Conservation (phyloP, 192 early-diverging fungal genomes). For the Rhizoclosmatium globosum region DNA sequence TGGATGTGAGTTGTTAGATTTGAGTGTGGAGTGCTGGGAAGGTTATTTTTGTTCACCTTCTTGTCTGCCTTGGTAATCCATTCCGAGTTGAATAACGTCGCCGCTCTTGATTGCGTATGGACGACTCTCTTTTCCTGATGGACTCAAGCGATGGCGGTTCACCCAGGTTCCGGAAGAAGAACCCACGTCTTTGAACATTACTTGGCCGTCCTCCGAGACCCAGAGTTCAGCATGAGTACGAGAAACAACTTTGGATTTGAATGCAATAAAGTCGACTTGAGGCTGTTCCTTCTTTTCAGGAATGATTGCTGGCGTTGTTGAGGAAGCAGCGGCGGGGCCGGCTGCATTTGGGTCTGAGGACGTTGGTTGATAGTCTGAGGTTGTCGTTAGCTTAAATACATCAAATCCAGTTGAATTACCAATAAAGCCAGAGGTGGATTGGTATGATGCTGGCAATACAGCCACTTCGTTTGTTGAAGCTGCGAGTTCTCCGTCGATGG, state of each 20-base stretch:
- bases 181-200: slow-evolving; percentile 91
- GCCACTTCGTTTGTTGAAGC: not conserved
- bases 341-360: not conserved
- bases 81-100: slow-evolving; percentile 94
- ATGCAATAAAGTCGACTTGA: slow-evolving; percentile 48
- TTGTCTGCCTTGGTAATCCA: slow-evolving; percentile 93
- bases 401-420: too few species aligned
- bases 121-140: slow-evolving; percentile 77
- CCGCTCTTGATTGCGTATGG: slow-evolving; percentile 84
- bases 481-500: not conserved
- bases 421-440: slow-evolving; percentile 25
- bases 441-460: slow-evolving; percentile 26
- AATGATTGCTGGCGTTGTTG: not conserved
- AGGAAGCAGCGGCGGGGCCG: not conserved
- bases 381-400: too few species aligned
- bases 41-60: slow-evolving; percentile 61
- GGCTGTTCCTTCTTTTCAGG: not conserved
- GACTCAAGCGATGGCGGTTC: slow-evolving; percentile 87
- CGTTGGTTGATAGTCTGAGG: not conserved
- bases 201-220: slow-evolving; percentile 78
- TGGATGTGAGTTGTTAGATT: not conserved
- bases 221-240: slow-evolving; percentile 94
- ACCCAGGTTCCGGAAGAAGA: slow-evolving; percentile 96
- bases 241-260: slow-evolving; percentile 85
- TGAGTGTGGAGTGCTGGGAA: not conserved